These are phyloP conservation scores for Knoxia roxburghii DNA, from an alignment of 257 asterid species.

Conservation along the genomic window DNA sequence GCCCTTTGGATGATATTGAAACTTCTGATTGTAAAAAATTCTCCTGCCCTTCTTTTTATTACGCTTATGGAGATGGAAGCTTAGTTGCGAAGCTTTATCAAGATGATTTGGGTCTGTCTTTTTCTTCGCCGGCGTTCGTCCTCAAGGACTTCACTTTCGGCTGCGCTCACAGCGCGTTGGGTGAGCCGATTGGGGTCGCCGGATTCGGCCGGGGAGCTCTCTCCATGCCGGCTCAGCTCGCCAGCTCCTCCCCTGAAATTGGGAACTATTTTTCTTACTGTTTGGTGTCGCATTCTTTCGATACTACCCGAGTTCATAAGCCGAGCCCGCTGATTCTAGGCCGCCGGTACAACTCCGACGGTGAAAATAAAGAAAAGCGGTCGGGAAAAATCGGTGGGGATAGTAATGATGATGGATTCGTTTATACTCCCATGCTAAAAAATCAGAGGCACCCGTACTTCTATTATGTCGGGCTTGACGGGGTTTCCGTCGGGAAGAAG, in stretches of 20 bases:
- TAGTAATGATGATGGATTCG: conserved; percentile 35
- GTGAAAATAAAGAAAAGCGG: conserved; percentile 18
- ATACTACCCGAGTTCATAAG: conserved; percentile 23
- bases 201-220: conserved; percentile 86
- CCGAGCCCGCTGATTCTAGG: conserved; percentile 90
- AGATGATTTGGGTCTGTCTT: conserved; percentile 46
- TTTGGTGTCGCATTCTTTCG: conserved; percentile 60
- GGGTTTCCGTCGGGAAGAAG: conserved; percentile 47
- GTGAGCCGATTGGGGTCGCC: conserved; percentile 91
- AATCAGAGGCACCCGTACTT: conserved; percentile 71
- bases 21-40: conserved; percentile 45
- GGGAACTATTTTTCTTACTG: conserved; percentile 89
- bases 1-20: conserved; percentile 77
- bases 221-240: conserved; percentile 80
- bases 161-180: conserved; percentile 75
- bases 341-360: conserved; percentile 37
- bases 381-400: neutral
- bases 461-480: conserved; percentile 69
- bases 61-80: conserved; percentile 98
- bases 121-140: conserved; percentile 35
- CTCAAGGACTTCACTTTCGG: conserved; percentile 71
- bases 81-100: conserved; percentile 51
- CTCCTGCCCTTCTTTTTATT: conserved; percentile 73
- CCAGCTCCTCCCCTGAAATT: conserved; percentile 48
- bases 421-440: conserved; percentile 65